phyloP scores from a whole-genome alignment of 192 early-diverging fungal species.

The Chytriomyces hyalinus region DNA sequence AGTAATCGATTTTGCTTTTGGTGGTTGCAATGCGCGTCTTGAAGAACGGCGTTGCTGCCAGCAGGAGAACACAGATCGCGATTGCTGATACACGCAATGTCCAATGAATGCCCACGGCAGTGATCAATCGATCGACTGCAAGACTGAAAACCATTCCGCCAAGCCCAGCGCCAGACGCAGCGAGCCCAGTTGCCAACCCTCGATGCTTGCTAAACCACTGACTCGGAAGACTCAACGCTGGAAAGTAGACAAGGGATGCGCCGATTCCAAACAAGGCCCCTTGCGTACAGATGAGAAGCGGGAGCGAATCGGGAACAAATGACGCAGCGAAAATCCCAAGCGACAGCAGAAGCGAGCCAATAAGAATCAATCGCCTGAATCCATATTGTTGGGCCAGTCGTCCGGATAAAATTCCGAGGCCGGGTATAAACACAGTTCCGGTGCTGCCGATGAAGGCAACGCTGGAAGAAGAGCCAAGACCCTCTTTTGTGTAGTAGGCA shows the following conservation, averaged over 20 bases:
- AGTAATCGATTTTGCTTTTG: slow-evolving; percentile 30
- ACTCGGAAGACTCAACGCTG: slow-evolving; percentile 64
- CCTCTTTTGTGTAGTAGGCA: slow-evolving; percentile 29
- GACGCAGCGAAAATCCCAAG: slow-evolving; percentile 12
- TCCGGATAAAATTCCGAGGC: slow-evolving; percentile 42
- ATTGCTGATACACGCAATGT: slow-evolving; percentile 67
- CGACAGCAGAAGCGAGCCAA: slow-evolving; percentile 55
- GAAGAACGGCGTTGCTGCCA: slow-evolving; percentile 23
- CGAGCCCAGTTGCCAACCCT: slow-evolving; percentile 73
- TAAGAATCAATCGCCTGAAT: slow-evolving; percentile 48
- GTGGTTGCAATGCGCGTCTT: slow-evolving; percentile 9
- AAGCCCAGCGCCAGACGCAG: slow-evolving; percentile 74
- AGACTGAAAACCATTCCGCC: slow-evolving; percentile 74
- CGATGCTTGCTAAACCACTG: slow-evolving; percentile 75
- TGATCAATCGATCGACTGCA: slow-evolving; percentile 64
- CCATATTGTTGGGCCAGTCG: slow-evolving; percentile 52
- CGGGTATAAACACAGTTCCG: slow-evolving; percentile 39
- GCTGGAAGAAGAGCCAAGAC: slow-evolving; percentile 13
- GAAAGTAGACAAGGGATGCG: slow-evolving; percentile 66
- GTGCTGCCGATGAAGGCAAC: slow-evolving; percentile 43
- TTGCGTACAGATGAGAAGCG: slow-evolving; percentile 67
- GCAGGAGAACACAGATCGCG: slow-evolving; percentile 43
- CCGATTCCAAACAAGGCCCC: slow-evolving; percentile 78
- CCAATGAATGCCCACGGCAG: slow-evolving; percentile 63
- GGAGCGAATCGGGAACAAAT: slow-evolving; percentile 24